These are phyloP conservation scores for Mimosa bimucronata DNA, from an alignment of 306 rosid species.

Conservation along the genomic window DNA sequence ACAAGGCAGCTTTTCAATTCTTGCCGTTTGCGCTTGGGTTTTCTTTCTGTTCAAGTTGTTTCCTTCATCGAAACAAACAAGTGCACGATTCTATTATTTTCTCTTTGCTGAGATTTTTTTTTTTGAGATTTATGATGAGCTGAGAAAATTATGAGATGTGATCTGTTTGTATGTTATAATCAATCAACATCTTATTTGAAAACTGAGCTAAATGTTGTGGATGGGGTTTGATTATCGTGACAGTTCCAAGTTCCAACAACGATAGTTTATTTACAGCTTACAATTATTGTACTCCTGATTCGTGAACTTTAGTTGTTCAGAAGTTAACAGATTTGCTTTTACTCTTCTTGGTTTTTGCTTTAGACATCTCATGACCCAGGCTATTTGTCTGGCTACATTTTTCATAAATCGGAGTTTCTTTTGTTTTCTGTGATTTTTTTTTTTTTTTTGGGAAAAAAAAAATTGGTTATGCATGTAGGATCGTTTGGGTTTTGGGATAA, in stretches of 20 bases:
- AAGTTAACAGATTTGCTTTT: constrained; percentile 27
- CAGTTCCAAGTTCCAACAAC: constrained; percentile 13
- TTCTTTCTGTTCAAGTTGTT: constrained; percentile 20
- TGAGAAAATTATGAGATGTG: not conserved
- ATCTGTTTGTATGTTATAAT: not conserved
- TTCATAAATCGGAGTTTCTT: constrained; percentile 19
- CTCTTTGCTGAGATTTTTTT: not conserved
- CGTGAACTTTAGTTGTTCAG: constrained; percentile 24
- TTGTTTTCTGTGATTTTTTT: not conserved
- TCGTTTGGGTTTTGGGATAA: constrained; percentile 23
- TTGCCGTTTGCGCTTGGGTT: constrained; percentile 42
- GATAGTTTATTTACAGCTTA: constrained; percentile 6
- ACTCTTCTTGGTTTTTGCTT: not conserved
- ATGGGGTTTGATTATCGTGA: constrained; percentile 20
- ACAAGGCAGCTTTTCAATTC: constrained; percentile 37
- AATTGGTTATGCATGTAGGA: too few species aligned
- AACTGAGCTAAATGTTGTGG: not conserved
- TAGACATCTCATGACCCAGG: constrained; percentile 16
- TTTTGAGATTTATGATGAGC: not conserved
- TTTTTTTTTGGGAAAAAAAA: not conserved
- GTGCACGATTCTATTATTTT: not conserved
- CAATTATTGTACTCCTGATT: constrained; percentile 5
- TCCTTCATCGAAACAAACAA: constrained; percentile 25
- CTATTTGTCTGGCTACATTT: constrained; percentile 16
- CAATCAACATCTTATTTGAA: constrained; percentile 12